phyloP scores from a whole-genome alignment of 768 basidiomycete genomes.

The Lanmaoa pseudosensibilis region DNA sequence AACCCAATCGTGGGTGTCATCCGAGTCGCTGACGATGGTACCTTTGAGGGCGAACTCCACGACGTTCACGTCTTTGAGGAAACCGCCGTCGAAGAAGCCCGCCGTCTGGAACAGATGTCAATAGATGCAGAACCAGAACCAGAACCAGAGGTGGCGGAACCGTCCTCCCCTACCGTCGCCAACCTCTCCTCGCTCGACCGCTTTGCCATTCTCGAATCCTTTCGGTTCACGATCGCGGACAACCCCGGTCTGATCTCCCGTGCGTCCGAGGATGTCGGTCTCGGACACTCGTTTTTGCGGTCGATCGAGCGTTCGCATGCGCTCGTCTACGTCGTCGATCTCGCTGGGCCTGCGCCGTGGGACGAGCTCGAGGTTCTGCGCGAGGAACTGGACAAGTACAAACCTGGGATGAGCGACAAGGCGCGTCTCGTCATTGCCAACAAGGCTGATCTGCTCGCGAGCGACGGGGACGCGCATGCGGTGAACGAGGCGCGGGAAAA shows the following conservation, averaged over 20 bases:
- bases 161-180: not conserved
- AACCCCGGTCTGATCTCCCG: conserved; percentile 90
- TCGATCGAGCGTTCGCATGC: conserved; percentile 91
- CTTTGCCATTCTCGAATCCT: conserved; percentile 66
- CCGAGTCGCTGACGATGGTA: conserved; percentile 76
- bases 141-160: not conserved
- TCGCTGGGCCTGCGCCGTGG: conserved; percentile 73
- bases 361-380: conserved; percentile 70
- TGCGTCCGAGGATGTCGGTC: conserved; percentile 86
- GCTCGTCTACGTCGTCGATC: conserved; percentile 90
- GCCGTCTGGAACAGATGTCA: conserved; percentile 37
- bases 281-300: conserved; percentile 91
- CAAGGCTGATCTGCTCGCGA: conserved; percentile 85
- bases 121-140: conserved; percentile 31
- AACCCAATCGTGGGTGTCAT: conserved; percentile 94
- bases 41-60: conserved; percentile 61
- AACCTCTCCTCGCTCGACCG: conserved; percentile 34
- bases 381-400: conserved; percentile 83
- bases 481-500: conserved; percentile 58
- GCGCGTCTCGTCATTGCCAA: conserved; percentile 87
- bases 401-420: conserved; percentile 73
- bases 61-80: conserved; percentile 61
- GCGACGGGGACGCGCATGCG: conserved; percentile 43
- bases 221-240: conserved; percentile 94
- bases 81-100: conserved; percentile 54